Percentiles rank a stretch among this genome's conserved stretches.
These are phyloP conservation scores for Cadophora malorum DNA, from an alignment of 2,329 filamentous ascomycete species.

Conservation along the genomic window DNA sequence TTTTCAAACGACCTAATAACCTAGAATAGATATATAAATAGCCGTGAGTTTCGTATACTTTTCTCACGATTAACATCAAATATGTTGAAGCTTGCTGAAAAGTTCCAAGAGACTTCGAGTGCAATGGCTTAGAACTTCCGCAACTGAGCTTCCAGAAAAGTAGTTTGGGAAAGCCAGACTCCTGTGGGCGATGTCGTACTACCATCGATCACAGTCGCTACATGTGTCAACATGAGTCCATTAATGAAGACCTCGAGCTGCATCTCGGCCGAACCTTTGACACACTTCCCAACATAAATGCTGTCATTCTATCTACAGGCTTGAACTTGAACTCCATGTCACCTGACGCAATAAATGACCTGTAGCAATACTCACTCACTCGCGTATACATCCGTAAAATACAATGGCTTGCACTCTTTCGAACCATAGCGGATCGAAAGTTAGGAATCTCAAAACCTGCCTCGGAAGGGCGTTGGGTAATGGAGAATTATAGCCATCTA, in stretches of 20 bases:
- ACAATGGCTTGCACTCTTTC: constrained; percentile 13
- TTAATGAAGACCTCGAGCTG: not conserved
- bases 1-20: not conserved
- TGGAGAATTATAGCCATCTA: too few relatives aligned
- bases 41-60: not conserved
- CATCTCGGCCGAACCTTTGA: not conserved
- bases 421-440: not conserved
- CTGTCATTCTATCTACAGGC: constrained; percentile 4
- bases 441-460: not conserved
- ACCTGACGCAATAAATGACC: not conserved
- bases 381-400: not conserved
- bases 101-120: not conserved
- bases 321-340: not conserved
- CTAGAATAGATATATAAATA: not conserved
- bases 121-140: too few relatives aligned
- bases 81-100: not conserved
- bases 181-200: not conserved
- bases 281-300: not conserved
- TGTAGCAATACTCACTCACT: not conserved
- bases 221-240: constrained; percentile 2
- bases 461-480: not conserved
- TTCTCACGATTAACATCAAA: too few relatives aligned
- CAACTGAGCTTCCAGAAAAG: too few relatives aligned
- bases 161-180: not conserved
- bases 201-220: not conserved